phyloP scores from a whole-genome alignment of 2,329 filamentous ascomycete genomes.

The Clonostachys solani region DNA sequence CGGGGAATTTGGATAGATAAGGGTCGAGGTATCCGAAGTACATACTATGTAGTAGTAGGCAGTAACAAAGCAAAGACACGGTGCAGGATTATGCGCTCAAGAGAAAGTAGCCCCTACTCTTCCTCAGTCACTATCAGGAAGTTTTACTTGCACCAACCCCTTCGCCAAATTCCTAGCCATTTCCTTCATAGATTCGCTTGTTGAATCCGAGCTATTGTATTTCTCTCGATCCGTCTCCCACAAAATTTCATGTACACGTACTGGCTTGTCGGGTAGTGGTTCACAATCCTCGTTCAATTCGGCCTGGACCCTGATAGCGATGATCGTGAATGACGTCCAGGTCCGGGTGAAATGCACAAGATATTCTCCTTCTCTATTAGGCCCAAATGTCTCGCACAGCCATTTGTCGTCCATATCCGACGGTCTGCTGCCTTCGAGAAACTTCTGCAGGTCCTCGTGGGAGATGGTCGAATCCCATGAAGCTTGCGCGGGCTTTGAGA shows the following conservation, averaged over 20 bases:
- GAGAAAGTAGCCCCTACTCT: no score
- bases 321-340: neutral
- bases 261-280: neutral
- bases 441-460: neutral
- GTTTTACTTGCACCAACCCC: no score
- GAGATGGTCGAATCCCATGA: neutral
- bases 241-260: neutral
- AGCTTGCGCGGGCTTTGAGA: no score
- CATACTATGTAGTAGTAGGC: no score
- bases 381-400: neutral
- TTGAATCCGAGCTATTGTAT: constrained; percentile 72
- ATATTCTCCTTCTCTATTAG: neutral
- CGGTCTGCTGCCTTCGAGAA: neutral
- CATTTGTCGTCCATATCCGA: neutral
- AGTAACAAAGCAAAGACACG: no score
- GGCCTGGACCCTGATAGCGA: neutral
- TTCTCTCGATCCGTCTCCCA: constrained; percentile 44
- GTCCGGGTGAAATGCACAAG: neutral
- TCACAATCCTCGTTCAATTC: neutral
- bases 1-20: no score
- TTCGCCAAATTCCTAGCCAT: no score
- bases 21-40: no score
- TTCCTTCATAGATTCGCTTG: no score
- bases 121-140: no score
- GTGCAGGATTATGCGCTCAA: no score